phyloP scores from a whole-genome alignment of 2,329 filamentous ascomycete species.

The Fusarium nematophilum region DNA sequence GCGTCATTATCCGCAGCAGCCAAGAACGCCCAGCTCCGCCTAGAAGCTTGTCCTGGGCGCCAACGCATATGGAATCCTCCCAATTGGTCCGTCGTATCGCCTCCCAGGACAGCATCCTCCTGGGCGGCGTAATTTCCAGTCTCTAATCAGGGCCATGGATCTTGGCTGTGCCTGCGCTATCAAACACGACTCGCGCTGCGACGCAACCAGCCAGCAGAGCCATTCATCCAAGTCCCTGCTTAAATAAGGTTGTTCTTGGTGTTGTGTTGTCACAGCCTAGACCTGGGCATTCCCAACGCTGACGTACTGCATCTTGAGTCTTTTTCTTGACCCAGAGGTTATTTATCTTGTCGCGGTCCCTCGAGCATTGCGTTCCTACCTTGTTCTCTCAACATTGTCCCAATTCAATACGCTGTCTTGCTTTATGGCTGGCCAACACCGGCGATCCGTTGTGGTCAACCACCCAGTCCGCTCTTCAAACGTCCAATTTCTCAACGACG shows the following conservation, averaged over 20 bases:
- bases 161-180: neutral
- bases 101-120: neutral
- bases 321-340: too few species aligned
- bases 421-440: neutral
- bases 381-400: too few species aligned
- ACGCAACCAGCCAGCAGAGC: too few species aligned
- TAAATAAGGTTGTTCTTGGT: neutral
- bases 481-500: slow-evolving; percentile 53
- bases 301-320: too few species aligned
- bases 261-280: too few species aligned
- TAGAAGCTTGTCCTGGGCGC: slow-evolving; percentile 1
- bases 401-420: too few species aligned
- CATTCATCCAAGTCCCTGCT: too few species aligned
- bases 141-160: neutral
- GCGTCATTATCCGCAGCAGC: slow-evolving; percentile 1
- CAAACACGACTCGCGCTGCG: too few species aligned
- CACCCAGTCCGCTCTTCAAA: slow-evolving; percentile 44
- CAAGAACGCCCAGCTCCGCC: slow-evolving; percentile 6
- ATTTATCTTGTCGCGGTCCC: too few species aligned
- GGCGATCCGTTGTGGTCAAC: slow-evolving; percentile 33
- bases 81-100: neutral
- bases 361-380: too few species aligned
- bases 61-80: neutral
- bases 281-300: too few species aligned
- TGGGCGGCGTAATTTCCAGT: too few species aligned